Evolutionary conservation across 441 rosid genomes (phyloP).

Genomic region (Mallotus repandus): DNA sequence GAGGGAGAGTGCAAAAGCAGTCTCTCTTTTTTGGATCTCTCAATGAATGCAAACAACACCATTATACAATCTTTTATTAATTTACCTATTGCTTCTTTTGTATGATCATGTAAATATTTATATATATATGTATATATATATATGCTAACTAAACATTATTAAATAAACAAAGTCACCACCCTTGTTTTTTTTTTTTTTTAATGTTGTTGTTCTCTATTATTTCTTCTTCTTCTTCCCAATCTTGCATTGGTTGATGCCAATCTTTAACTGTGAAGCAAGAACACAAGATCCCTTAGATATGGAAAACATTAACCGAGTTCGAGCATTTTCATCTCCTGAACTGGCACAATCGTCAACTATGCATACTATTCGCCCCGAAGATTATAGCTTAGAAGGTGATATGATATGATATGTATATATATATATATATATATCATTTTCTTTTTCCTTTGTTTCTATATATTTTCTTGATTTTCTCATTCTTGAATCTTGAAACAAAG

Average conservation of each 20-base stretch:
- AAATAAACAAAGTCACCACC: neutral
- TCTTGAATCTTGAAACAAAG: neutral
- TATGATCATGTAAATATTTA: too few relatives aligned
- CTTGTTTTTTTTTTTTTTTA: neutral
- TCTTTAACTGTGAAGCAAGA: neutral
- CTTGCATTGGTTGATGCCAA: constrained; percentile 6
- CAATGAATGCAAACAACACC: neutral
- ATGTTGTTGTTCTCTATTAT: neutral
- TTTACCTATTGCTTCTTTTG: neutral
- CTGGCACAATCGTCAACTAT: constrained; percentile 28
- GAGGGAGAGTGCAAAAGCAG: constrained; percentile 35
- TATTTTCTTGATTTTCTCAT: neutral
- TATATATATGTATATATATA: too few relatives aligned
- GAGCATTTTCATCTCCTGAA: constrained; percentile 58
- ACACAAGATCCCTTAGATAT: neutral
- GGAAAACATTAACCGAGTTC: constrained; percentile 30
- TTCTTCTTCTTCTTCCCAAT: neutral
- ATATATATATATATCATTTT: too few relatives aligned
- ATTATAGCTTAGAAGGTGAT: constrained; percentile 53
- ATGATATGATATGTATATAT: neutral
- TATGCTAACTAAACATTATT: neutral
- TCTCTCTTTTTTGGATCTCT: constrained; percentile 41
- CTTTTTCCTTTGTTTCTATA: neutral
- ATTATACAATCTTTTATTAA: too few relatives aligned
- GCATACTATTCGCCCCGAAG: constrained; percentile 22